These are phyloP conservation scores for Septoria petroselini DNA, from an alignment of 2,329 filamentous ascomycete genomes.

Conservation along the genomic window DNA sequence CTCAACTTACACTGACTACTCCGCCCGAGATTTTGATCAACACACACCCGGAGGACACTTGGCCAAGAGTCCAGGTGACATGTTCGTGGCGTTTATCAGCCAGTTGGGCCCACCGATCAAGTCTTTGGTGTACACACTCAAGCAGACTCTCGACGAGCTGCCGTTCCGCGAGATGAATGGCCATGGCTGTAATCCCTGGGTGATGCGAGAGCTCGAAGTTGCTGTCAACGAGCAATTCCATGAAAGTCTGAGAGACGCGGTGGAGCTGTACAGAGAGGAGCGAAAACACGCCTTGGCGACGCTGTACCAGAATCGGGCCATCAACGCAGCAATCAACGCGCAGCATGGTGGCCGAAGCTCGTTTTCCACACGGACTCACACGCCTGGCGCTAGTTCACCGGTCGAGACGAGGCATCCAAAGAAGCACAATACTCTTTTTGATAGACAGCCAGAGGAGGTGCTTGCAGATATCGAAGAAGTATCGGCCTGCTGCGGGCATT, in stretches of 20 bases:
- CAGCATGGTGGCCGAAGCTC: conserved; percentile 60
- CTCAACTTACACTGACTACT: conserved; percentile 18
- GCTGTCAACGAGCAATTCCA: conserved; percentile 75
- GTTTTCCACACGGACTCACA: conserved; percentile 46
- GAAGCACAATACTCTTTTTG: conserved; percentile 23
- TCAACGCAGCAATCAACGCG: conserved; percentile 46
- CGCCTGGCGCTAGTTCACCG: conserved; percentile 19
- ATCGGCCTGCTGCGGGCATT: conserved; percentile 94
- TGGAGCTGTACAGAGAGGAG: conserved; percentile 73
- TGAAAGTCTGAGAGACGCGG: conserved; percentile 74
- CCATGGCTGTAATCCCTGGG: conserved; percentile 25
- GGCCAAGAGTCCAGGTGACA: conserved; percentile 60
- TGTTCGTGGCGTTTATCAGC: conserved; percentile 86
- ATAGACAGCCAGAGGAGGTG: conserved; percentile 53
- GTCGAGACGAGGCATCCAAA: conserved; percentile 10
- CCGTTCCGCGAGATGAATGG: conserved; percentile 59
- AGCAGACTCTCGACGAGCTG: conserved; percentile 81
- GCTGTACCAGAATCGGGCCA: conserved; percentile 77
- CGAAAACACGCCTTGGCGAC: conserved; percentile 72
- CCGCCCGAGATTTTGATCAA: conserved; percentile 8
- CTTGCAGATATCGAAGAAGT: conserved; percentile 96
- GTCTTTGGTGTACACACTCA: conserved; percentile 86
- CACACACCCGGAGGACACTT: conserved; percentile 15
- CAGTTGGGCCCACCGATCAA: conserved; percentile 93
- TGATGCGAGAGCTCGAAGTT: conserved; percentile 59